Conservation (phyloP, 306 rosid species). For the Vigna unguiculata region DNA sequence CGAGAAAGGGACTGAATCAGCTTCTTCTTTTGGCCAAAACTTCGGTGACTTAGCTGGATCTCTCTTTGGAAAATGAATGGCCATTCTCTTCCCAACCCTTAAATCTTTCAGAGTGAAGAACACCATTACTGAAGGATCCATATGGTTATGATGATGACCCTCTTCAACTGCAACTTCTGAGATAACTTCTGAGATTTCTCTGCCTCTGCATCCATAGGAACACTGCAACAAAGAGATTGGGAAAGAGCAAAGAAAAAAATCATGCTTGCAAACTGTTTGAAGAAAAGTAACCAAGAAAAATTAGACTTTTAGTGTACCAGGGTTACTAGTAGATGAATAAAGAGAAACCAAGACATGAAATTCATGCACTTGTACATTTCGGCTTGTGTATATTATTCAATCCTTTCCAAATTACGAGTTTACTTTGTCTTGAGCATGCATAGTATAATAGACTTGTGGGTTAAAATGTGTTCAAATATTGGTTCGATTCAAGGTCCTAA, state of each 20-base stretch:
- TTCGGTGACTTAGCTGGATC: constrained; percentile 61
- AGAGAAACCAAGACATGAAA: constrained; percentile 41
- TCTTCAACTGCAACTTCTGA: no score
- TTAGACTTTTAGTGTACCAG: constrained; percentile 41
- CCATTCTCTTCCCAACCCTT: constrained; percentile 59
- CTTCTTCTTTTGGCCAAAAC: constrained; percentile 56
- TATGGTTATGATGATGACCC: no score
- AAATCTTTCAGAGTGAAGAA: constrained; percentile 71
- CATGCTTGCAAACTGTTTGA: neutral
- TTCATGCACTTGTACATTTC: constrained; percentile 43
- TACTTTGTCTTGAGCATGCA: neutral
- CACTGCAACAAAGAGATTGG: constrained; percentile 44
- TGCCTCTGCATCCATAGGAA: constrained; percentile 36
- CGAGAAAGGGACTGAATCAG: constrained; percentile 69
- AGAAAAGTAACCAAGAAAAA: neutral
- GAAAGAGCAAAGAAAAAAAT: neutral
- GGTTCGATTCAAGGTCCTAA: neutral
- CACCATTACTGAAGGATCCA: constrained; percentile 58
- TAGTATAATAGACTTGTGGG: no score
- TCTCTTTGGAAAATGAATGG: constrained; percentile 70
- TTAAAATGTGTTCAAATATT: neutral
- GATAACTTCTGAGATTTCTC: constrained; percentile 20
- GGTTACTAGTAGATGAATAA: constrained; percentile 49
- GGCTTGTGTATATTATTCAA: neutral
- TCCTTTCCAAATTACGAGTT: neutral